A percentile compares a stretch with the other conserved stretches of the same genome.
Conservation (phyloP, 352 stramenopile species). For the Salisapilia sapeloensis region DNA sequence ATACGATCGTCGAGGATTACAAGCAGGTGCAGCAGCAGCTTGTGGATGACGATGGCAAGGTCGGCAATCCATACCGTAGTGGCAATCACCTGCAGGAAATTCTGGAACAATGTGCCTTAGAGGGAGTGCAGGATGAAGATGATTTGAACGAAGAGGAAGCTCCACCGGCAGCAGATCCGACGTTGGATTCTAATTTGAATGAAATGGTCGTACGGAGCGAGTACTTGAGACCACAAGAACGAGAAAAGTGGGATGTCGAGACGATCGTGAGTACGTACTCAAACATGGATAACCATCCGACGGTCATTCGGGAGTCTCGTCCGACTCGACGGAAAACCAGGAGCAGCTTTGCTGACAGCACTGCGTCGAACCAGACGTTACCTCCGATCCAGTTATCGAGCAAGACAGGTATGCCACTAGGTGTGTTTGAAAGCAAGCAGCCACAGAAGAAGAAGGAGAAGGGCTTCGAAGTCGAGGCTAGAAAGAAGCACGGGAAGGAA, state of each 20-base stretch:
- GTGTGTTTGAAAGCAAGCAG: conserved; percentile 55
- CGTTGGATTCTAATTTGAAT: conserved; percentile 15
- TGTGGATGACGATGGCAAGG: conserved; percentile 51
- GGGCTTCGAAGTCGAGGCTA: conserved; percentile 1
- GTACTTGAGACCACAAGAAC: conserved; percentile 40
- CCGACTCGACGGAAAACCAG: conserved; percentile 16
- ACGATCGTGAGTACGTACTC: conserved; percentile 97
- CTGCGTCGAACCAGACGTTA: conserved; percentile 13
- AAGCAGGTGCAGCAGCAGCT: conserved; percentile 50
- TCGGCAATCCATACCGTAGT: conserved; percentile 49
- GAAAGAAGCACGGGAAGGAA: conserved; percentile 58
- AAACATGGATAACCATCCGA: conserved; percentile 96
- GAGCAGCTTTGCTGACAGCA: conserved; percentile 6
- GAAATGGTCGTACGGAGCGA: conserved; percentile 36
- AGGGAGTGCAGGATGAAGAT: conserved; percentile 38
- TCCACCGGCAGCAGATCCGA: conserved; percentile 9
- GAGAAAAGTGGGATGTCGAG: conserved; percentile 91
- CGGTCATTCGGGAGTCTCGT: conserved; percentile 77
- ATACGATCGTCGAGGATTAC: conserved; percentile 62
- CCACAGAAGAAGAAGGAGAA: conserved; percentile 6
- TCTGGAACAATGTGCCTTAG: conserved; percentile 41
- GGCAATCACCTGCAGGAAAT: conserved; percentile 61
- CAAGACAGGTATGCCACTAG: conserved; percentile 92
- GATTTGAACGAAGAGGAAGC: conserved; percentile 27
- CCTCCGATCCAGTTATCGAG: conserved; percentile 80